Percentiles rank a stretch among this genome's conserved stretches.
Evolutionary conservation across 345 rosid species (phyloP).

Genomic region (Citrus unshiu): DNA sequence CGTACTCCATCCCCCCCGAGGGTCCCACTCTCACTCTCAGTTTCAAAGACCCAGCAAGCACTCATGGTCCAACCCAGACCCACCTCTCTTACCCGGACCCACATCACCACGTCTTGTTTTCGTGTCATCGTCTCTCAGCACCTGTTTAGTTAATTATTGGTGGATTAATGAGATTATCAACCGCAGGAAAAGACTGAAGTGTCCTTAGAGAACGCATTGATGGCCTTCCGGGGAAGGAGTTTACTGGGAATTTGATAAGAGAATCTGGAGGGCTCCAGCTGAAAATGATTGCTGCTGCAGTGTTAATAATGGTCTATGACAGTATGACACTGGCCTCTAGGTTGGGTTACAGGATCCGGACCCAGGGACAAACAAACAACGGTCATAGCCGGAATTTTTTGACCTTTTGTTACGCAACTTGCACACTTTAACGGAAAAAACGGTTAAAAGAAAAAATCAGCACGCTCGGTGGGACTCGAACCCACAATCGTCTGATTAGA

Average conservation of each 20-base stretch:
- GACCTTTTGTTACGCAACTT: neutral
- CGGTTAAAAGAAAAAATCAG: no score
- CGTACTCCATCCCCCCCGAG: neutral
- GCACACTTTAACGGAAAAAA: no score
- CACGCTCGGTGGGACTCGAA: conserved; percentile 87
- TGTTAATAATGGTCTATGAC: neutral
- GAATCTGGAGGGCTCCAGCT: neutral
- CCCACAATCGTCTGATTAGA: conserved; percentile 94
- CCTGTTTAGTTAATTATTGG: neutral
- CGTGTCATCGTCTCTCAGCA: neutral
- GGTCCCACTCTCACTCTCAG: conserved; percentile 8
- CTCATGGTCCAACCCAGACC: neutral
- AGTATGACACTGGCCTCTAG: neutral
- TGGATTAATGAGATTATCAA: neutral
- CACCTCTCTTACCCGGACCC: neutral
- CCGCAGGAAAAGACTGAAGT: neutral
- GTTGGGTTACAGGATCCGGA: neutral
- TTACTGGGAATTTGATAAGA: neutral
- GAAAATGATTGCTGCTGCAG: neutral
- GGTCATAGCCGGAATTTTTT: neutral
- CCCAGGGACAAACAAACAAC: neutral
- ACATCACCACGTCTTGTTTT: no score
- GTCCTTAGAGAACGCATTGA: neutral
- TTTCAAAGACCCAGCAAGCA: neutral
- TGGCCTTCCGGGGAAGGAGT: neutral